Evolutionary conservation across 176 grass and related monocot genomes (phyloP).

Genomic region (Luzula sylvatica): DNA sequence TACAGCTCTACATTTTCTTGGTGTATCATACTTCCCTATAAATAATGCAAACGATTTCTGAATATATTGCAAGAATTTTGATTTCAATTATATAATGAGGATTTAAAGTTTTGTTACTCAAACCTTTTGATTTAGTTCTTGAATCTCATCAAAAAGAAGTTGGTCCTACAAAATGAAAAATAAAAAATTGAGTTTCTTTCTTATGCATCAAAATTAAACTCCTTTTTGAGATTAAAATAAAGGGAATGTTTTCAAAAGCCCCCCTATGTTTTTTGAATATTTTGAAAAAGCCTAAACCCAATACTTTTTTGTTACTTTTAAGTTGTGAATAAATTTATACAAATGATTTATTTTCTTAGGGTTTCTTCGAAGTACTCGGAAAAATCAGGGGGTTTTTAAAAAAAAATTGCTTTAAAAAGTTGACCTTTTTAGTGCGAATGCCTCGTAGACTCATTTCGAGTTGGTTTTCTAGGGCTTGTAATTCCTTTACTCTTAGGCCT

Average conservation of each 20-base stretch:
- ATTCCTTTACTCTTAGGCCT: constrained; percentile 43
- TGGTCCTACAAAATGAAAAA: constrained; percentile 44
- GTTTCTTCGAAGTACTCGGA: too few species aligned
- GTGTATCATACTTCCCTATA: constrained; percentile 57
- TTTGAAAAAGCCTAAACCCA: too few species aligned
- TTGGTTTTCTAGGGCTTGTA: constrained; percentile 60
- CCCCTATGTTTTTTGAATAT: too few species aligned
- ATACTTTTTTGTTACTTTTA: too few species aligned
- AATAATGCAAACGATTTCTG: constrained; percentile 31
- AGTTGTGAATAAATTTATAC: too few species aligned
- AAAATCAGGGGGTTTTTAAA: constrained; percentile 21
- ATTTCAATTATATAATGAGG: too few species aligned
- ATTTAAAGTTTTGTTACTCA: too few species aligned
- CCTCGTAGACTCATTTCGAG: constrained; percentile 47
- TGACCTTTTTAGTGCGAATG: constrained; percentile 58
- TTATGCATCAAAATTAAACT: not conserved
- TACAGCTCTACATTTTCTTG: constrained; percentile 66
- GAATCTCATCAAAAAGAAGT: constrained; percentile 58
- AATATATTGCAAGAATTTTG: too few species aligned
- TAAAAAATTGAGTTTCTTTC: constrained; percentile 2
- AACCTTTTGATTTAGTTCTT: constrained; percentile 70
- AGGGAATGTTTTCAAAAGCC: not conserved
- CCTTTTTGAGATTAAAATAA: constrained; percentile 15
- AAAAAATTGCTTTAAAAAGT: constrained; percentile 1
- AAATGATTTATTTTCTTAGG: too few species aligned